phyloP scores from a whole-genome alignment of 805 yeast genomes.

The Sungouiella thailandica region DNA sequence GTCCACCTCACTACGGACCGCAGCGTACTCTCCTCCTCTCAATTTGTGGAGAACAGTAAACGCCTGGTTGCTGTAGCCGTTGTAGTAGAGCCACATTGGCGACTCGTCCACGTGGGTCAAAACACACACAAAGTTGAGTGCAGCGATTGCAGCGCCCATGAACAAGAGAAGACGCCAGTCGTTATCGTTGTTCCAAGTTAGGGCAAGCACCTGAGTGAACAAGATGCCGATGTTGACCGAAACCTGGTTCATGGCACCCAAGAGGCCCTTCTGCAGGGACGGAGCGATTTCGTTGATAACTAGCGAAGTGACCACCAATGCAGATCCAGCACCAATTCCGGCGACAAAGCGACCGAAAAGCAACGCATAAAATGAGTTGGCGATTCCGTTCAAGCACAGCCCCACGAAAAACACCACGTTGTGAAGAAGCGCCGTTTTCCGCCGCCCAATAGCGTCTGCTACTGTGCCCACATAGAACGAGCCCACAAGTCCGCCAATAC shows the following conservation, averaged over 20 bases:
- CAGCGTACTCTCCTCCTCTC: constrained; percentile 35
- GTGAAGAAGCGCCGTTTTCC: constrained; percentile 46
- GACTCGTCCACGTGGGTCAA: constrained; percentile 56
- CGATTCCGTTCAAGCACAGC: constrained; percentile 51
- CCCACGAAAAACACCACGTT: constrained; percentile 54
- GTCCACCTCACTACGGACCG: constrained; percentile 32
- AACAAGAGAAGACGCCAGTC: constrained; percentile 72
- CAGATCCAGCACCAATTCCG: constrained; percentile 85
- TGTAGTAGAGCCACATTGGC: constrained; percentile 72
- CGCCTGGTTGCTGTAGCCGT: constrained; percentile 43
- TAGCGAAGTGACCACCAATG: constrained; percentile 81
- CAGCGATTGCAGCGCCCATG: constrained; percentile 54
- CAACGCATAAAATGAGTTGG: constrained; percentile 41
- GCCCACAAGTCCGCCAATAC: constrained; percentile 79
- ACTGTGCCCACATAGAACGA: constrained; percentile 63
- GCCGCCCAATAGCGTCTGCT: constrained; percentile 66
- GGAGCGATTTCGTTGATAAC: constrained; percentile 82
- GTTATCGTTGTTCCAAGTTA: constrained; percentile 56
- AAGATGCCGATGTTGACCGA: constrained; percentile 82
- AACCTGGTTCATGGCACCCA: constrained; percentile 90
- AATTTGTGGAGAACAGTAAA: constrained; percentile 29
- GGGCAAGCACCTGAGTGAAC: constrained; percentile 70
- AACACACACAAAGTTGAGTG: constrained; percentile 39
- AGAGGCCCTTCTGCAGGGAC: constrained; percentile 55
- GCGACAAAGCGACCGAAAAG: constrained; percentile 68